These are phyloP conservation scores for sorghum (Sorghum bicolor) DNA, from an alignment of 176 grass and related monocot species.

Conservation along the genomic window DNA sequence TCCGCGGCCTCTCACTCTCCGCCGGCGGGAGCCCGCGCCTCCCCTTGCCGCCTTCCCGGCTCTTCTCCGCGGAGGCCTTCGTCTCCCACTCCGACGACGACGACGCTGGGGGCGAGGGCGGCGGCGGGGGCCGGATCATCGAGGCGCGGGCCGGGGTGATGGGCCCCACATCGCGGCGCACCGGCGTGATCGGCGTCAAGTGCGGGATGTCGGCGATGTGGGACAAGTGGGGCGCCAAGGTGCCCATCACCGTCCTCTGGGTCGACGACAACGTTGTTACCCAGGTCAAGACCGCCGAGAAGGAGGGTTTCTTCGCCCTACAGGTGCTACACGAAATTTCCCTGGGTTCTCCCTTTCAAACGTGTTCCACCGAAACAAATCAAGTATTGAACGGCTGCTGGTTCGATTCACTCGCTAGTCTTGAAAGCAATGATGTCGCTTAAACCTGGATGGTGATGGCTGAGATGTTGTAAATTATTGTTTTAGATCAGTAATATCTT, in stretches of 20 bases:
- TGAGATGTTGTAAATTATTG: background rate
- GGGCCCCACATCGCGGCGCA: conserved; percentile 59
- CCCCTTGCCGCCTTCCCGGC: conserved; percentile 26
- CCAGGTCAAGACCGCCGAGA: conserved; percentile 95
- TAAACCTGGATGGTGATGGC: background rate
- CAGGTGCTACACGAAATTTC: conserved; percentile 51
- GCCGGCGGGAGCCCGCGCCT: background rate
- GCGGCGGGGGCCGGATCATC: conserved; percentile 51
- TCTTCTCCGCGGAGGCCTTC: conserved; percentile 59
- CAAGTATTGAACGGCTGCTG: background rate
- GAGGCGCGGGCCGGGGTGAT: conserved; percentile 59
- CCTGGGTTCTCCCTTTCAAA: background rate
- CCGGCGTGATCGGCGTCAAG: conserved; percentile 85
- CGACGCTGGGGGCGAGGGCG: conserved; percentile 16
- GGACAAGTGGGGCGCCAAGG: conserved; percentile 97
- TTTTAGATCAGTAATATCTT: background rate
- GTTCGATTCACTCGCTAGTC: background rate
- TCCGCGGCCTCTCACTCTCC: conserved; percentile 38
- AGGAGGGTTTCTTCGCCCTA: conserved; percentile 79
- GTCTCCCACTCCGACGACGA: conserved; percentile 41
- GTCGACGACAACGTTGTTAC: conserved; percentile 90
- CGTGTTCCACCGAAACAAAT: background rate
- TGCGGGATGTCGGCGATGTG: conserved; percentile 95
- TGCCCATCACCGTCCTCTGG: conserved; percentile 91
- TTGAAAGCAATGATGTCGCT: background rate